A percentile compares a stretch with the other conserved stretches of the same genome.
Conservation (phyloP, 225 moss, liverwort and hornwort species). For the Pseudisothecium myosuroides region DNA sequence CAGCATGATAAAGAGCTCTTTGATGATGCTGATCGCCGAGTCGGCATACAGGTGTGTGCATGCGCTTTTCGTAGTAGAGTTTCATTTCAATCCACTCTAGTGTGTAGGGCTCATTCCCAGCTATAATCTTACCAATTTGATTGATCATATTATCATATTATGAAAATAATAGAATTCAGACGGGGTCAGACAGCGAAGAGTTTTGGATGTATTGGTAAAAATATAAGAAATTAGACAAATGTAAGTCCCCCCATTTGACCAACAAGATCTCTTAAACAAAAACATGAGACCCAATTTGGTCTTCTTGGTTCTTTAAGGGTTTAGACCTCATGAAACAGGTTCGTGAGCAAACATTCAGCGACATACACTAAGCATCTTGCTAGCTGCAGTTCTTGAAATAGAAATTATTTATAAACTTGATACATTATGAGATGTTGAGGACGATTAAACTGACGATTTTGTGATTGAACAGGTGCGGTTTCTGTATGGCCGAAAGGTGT, state of each 20-base stretch:
- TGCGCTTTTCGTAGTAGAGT: not conserved
- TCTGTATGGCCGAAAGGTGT: not conserved
- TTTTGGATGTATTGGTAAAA: not conserved
- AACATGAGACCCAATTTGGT: not conserved
- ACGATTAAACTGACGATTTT: not conserved
- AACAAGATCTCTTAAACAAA: not conserved
- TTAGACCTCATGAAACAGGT: not conserved
- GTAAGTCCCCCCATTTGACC: not conserved
- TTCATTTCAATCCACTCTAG: not conserved
- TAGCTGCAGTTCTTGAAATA: not conserved
- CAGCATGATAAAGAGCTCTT: conserved; percentile 29
- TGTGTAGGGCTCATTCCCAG: not conserved
- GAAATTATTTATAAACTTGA: not conserved
- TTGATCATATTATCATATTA: not conserved
- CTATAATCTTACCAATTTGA: not conserved
- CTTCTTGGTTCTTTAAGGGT: not conserved
- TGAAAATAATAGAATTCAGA: not conserved
- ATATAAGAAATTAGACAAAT: not conserved
- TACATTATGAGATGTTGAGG: not conserved
- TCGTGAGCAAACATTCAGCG: not conserved
- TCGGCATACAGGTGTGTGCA: conserved; percentile 47
- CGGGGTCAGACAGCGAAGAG: not conserved
- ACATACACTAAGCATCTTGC: not conserved
- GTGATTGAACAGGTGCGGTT: not conserved
- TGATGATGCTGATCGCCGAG: conserved; percentile 18